phyloP scores from a whole-genome alignment of 2,329 filamentous ascomycete species.

The Epichloe baconii region DNA sequence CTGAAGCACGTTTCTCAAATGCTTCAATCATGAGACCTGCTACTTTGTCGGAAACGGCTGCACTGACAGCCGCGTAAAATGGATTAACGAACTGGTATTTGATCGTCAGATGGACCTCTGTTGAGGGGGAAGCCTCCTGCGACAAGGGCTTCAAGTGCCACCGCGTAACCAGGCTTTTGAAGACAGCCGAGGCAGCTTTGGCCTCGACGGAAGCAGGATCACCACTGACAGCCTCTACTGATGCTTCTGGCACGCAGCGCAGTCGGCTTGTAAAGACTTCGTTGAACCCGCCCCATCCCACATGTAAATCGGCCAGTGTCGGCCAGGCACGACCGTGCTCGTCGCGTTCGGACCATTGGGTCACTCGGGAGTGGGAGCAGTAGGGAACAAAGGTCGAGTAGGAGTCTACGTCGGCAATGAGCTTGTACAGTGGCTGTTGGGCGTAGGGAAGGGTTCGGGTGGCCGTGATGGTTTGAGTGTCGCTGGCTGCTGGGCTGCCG shows the following conservation, averaged over 20 bases:
- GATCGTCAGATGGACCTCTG: constrained; percentile 63
- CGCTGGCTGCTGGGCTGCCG: constrained; percentile 13
- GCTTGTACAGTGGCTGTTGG: constrained; percentile 56
- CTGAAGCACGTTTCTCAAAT: constrained; percentile 69
- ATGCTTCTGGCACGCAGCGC: constrained; percentile 57
- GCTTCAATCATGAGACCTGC: constrained; percentile 84
- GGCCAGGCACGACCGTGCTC: constrained; percentile 46
- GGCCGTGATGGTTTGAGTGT: constrained; percentile 55
- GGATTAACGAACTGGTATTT: constrained; percentile 80
- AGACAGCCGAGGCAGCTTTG: constrained; percentile 34
- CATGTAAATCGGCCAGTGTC: constrained; percentile 60
- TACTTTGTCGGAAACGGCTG: constrained; percentile 70
- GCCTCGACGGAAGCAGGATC: constrained; percentile 30
- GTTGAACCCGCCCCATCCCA: constrained; percentile 73
- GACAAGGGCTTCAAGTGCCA: constrained; percentile 48
- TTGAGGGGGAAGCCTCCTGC: constrained; percentile 24
- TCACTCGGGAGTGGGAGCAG: constrained; percentile 67
- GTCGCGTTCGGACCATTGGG: constrained; percentile 51
- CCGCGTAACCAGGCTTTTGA: constrained; percentile 55
- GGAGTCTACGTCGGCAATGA: constrained; percentile 78
- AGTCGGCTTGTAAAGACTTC: constrained; percentile 75
- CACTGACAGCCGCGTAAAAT: constrained; percentile 72
- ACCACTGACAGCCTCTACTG: constrained; percentile 69
- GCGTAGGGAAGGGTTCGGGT: constrained; percentile 66
- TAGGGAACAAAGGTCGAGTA: constrained; percentile 89